Percentiles rank a stretch among this genome's conserved stretches.
Conservation (phyloP, 495 filamentous ascomycete species). For the Penicillium cosmopolitanum region DNA sequence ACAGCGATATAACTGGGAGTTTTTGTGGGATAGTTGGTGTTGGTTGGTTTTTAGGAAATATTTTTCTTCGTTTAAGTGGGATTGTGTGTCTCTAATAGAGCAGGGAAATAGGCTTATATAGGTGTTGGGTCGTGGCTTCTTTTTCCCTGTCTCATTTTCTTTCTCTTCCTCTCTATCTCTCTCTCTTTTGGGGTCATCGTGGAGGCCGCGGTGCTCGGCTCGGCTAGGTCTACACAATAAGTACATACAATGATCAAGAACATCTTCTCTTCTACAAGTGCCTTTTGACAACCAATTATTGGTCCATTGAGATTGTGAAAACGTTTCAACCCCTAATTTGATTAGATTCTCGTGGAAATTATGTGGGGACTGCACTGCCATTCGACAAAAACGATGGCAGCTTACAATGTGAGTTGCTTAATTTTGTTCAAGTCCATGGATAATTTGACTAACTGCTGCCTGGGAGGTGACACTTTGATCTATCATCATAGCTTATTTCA, state of each 20-base stretch:
- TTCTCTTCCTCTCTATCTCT: background rate
- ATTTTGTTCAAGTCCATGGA: no score
- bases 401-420: no score
- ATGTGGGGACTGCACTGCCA: no score
- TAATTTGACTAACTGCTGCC: no score
- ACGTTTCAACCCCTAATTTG: no score
- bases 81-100: background rate
- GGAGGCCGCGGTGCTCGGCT: background rate
- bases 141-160: background rate
- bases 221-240: background rate
- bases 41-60: background rate
- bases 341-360: no score
- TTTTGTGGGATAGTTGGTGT: conserved; percentile 7
- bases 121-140: background rate
- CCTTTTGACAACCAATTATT: no score
- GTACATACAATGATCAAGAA: conserved; percentile 4
- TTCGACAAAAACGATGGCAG: no score
- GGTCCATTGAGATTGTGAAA: background rate
- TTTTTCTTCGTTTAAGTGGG: background rate
- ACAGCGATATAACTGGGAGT: conserved; percentile 1
- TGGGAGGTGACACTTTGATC: no score
- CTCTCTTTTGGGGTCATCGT: background rate
- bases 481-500: no score
- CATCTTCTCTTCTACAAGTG: conserved; percentile 1
- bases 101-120: background rate